Conservation (phyloP, 768 basidiomycete genomes). For the Trametes punicea region DNA sequence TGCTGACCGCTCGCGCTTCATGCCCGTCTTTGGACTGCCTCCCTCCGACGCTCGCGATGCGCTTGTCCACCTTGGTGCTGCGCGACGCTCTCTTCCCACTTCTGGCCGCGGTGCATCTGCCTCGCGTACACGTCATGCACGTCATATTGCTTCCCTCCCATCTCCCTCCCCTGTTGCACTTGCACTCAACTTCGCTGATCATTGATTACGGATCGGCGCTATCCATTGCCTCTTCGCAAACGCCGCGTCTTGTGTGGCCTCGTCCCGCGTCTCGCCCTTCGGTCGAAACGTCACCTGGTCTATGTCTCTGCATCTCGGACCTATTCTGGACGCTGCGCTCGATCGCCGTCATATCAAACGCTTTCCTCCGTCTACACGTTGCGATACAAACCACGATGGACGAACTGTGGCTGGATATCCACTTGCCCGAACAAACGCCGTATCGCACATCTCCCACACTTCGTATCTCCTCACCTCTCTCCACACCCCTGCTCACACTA, state of each 20-base stretch:
- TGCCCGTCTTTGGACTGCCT: not conserved
- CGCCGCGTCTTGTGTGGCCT: slow-evolving; percentile 1
- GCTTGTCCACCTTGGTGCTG: slow-evolving; percentile 2
- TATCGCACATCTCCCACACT: not conserved
- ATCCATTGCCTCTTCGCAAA: not conserved
- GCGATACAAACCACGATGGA: not conserved
- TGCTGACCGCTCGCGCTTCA: not conserved
- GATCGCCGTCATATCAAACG: not conserved
- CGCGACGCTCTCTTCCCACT: slow-evolving; percentile 1
- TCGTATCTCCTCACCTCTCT: not conserved
- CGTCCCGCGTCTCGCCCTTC: slow-evolving; percentile 7
- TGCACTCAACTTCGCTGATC: slow-evolving; percentile 15
- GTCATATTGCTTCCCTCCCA: not conserved
- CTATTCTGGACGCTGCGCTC: not conserved
- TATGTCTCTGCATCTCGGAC: not conserved
- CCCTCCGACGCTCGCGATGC: slow-evolving; percentile 4
- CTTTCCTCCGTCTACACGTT: slow-evolving; percentile 6
- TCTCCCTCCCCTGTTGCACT: not conserved
- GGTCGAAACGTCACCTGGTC: slow-evolving; percentile 16
- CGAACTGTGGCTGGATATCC: slow-evolving; percentile 4
- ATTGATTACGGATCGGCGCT: slow-evolving; percentile 16
- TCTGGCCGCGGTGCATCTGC: not conserved
- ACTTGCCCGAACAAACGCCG: slow-evolving; percentile 15
- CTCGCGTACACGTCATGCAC: slow-evolving; percentile 10
- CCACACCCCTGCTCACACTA: not conserved